Evolutionary conservation across 2,329 filamentous ascomycete species (phyloP).

Genomic region (Phialophora tarda): DNA sequence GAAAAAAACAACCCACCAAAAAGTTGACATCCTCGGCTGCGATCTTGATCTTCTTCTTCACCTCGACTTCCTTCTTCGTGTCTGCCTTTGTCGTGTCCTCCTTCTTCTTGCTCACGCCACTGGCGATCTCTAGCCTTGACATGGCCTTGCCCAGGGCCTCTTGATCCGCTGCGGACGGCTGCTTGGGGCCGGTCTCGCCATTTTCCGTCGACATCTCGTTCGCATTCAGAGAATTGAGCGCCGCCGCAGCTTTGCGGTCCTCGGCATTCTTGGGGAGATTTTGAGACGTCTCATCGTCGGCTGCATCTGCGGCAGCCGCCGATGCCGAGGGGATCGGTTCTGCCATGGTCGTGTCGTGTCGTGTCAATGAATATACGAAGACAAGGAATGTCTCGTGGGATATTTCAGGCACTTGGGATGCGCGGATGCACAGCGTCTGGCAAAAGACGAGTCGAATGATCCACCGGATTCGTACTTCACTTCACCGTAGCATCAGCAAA

Average conservation of each 20-base stretch:
- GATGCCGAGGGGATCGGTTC: conserved; percentile 51
- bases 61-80: conserved; percentile 46
- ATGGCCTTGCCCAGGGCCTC: conserved; percentile 58
- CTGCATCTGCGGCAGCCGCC: conserved; percentile 45
- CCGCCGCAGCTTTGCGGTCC: conserved; percentile 58
- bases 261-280: conserved; percentile 52
- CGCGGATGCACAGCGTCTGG: neutral
- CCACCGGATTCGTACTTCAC: neutral
- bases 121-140: conserved; percentile 54
- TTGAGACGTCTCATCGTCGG: conserved; percentile 41
- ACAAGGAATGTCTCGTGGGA: neutral
- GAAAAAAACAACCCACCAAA: conserved; percentile 47
- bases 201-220: conserved; percentile 48
- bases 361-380: conserved; percentile 40
- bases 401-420: neutral
- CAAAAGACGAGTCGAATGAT: neutral
- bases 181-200: conserved; percentile 39
- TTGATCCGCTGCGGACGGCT: conserved; percentile 49
- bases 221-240: conserved; percentile 54
- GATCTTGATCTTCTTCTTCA: conserved; percentile 53
- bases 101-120: conserved; percentile 41
- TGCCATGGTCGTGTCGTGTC: conserved; percentile 47
- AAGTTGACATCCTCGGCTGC: conserved; percentile 53
- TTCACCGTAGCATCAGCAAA: neutral
- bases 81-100: conserved; percentile 41